phyloP scores from a whole-genome alignment of 306 rosid genomes.

The Styphnolobium japonicum region DNA sequence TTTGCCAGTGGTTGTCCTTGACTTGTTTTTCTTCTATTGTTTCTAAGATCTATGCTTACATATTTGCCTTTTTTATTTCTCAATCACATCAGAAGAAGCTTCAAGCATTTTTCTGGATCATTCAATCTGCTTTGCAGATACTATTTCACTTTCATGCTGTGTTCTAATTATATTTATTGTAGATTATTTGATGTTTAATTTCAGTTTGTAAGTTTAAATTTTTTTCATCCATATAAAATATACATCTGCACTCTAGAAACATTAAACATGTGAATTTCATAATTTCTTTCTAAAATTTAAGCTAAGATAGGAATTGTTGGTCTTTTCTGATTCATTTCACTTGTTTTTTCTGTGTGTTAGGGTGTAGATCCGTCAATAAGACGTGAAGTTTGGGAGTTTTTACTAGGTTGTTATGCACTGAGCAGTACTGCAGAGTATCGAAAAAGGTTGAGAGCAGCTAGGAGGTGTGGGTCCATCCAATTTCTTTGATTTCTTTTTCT shows the following conservation, averaged over 20 bases:
- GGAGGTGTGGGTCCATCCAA: constrained; percentile 54
- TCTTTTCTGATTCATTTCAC: constrained; percentile 28
- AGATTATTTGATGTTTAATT: neutral
- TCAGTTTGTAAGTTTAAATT: neutral
- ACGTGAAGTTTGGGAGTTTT: constrained; percentile 92
- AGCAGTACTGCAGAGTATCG: constrained; percentile 76
- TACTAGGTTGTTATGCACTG: constrained; percentile 84
- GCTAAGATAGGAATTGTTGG: neutral
- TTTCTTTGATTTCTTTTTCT: constrained; percentile 20
- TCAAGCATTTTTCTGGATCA: neutral
- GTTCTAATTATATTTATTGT: constrained; percentile 1
- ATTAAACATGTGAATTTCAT: constrained; percentile 2
- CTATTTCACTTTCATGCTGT: neutral
- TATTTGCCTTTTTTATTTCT: neutral
- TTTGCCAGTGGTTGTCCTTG: neutral
- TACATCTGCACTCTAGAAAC: neutral
- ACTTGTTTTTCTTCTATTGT: neutral
- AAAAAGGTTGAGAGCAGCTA: constrained; percentile 67
- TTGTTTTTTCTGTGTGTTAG: constrained; percentile 42
- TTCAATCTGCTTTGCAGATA: neutral
- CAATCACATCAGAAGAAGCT: neutral
- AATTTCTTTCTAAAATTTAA: neutral
- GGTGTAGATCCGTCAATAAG: constrained; percentile 93
- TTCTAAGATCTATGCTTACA: neutral
- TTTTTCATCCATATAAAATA: constrained; percentile 7